phyloP scores from a whole-genome alignment of 176 grass and related monocot genomes.

The Oryza meridionalis region DNA sequence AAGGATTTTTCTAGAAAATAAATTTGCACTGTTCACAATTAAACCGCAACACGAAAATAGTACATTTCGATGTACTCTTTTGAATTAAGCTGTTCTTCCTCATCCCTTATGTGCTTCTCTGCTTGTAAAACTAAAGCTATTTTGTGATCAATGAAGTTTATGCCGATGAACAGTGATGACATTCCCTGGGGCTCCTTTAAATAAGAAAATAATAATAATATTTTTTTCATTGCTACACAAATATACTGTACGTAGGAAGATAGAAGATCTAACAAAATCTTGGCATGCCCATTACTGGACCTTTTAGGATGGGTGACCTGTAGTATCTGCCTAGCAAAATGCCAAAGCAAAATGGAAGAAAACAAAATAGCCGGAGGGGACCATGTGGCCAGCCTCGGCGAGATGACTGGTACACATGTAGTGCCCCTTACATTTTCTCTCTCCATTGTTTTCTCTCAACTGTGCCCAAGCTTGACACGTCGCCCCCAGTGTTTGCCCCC shows the following conservation, averaged over 20 bases:
- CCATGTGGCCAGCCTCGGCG: neutral
- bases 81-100: too few relatives aligned
- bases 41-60: too few relatives aligned
- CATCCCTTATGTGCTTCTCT: too few relatives aligned
- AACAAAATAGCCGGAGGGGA: neutral
- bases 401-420: neutral
- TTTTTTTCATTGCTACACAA: too few relatives aligned
- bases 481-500: neutral
- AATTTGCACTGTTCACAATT: too few relatives aligned
- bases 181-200: too few relatives aligned
- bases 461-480: constrained; percentile 5
- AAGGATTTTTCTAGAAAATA: neutral
- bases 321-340: neutral
- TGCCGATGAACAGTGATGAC: too few relatives aligned
- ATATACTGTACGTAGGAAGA: neutral
- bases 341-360: neutral
- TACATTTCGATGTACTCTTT: too few relatives aligned
- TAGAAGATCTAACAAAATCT: constrained; percentile 1
- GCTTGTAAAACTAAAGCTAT: too few relatives aligned
- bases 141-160: too few relatives aligned
- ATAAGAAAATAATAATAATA: too few relatives aligned
- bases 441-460: neutral
- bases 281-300: neutral
- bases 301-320: neutral
- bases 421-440: neutral